Evolutionary conservation across 2,329 filamentous ascomycete species (phyloP).

Genomic region (Aspergillus carbonarius): DNA sequence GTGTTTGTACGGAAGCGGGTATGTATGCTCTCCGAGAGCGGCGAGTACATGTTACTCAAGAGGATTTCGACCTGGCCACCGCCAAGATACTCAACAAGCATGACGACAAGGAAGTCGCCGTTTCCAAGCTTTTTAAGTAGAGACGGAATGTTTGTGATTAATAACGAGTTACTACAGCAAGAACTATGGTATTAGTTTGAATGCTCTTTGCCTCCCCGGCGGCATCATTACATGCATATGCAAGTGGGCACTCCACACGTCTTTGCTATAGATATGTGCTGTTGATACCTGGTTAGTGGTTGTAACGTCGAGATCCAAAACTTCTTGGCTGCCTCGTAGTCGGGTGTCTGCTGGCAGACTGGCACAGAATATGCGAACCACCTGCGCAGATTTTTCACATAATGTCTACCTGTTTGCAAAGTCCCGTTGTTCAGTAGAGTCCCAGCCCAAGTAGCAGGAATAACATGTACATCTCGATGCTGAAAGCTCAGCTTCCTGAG

Average conservation of each 20-base stretch:
- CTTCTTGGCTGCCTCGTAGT: neutral
- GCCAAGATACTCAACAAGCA: slow-evolving; percentile 99
- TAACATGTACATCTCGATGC: too few relatives aligned
- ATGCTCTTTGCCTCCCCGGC: neutral
- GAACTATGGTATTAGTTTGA: neutral
- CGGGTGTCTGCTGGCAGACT: neutral
- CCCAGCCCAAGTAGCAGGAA: too few relatives aligned
- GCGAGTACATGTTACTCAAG: slow-evolving; percentile 96
- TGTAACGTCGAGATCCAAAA: neutral
- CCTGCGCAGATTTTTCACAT: too few relatives aligned
- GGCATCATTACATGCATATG: neutral
- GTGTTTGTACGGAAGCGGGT: slow-evolving; percentile 96
- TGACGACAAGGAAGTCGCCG: slow-evolving; percentile 81
- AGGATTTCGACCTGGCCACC: slow-evolving; percentile 97
- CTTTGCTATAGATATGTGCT: neutral
- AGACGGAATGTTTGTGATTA: neutral
- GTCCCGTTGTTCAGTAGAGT: too few relatives aligned
- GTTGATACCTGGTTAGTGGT: neutral
- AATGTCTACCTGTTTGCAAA: too few relatives aligned
- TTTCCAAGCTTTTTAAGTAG: slow-evolving; percentile 40
- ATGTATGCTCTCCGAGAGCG: slow-evolving; percentile 97
- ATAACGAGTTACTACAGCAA: neutral
- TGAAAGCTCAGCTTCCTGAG: too few relatives aligned
- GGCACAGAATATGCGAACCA: neutral
- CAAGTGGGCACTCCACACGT: neutral